These are phyloP conservation scores for Scopulariopsis brevicaulis DNA, from an alignment of 2,329 filamentous ascomycete species.

Conservation along the genomic window DNA sequence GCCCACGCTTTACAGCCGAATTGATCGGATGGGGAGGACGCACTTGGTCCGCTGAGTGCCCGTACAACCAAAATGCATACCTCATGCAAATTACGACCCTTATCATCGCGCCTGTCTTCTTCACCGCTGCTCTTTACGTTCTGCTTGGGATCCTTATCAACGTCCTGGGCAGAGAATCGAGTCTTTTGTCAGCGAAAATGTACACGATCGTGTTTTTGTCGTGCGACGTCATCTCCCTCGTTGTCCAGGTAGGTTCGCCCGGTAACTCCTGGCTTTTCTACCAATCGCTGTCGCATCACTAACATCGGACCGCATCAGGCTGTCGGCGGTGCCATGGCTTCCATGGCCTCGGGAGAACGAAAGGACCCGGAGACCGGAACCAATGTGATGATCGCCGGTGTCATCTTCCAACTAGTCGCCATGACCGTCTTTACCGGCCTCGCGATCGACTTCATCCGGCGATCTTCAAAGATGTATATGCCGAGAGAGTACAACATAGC, in stretches of 20 bases:
- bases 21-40: conserved; percentile 35
- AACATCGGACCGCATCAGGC: conserved; percentile 17
- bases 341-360: conserved; percentile 8
- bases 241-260: conserved; percentile 16
- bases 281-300: too few species aligned
- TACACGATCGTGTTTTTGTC: conserved; percentile 33
- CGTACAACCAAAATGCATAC: conserved; percentile 34
- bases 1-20: conserved; percentile 14
- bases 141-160: conserved; percentile 34
- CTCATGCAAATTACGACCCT: conserved; percentile 36
- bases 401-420: conserved; percentile 35
- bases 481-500: conserved; percentile 13
- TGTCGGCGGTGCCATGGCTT: conserved; percentile 33
- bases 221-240: conserved; percentile 13
- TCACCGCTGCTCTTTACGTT: conserved; percentile 37
- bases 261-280: too few species aligned
- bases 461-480: conserved; percentile 19
- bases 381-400: conserved; percentile 35
- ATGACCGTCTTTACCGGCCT: conserved; percentile 32
- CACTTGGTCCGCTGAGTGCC: conserved; percentile 34
- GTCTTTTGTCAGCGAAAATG: conserved; percentile 25
- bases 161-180: conserved; percentile 25
- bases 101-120: conserved; percentile 33
- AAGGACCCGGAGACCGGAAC: conserved; percentile 29
- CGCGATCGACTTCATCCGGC: conserved; percentile 23